A percentile compares a stretch with the other conserved stretches of the same genome.
Conservation (phyloP, 805 yeast genomes). For the Lipomyces lipofer region DNA sequence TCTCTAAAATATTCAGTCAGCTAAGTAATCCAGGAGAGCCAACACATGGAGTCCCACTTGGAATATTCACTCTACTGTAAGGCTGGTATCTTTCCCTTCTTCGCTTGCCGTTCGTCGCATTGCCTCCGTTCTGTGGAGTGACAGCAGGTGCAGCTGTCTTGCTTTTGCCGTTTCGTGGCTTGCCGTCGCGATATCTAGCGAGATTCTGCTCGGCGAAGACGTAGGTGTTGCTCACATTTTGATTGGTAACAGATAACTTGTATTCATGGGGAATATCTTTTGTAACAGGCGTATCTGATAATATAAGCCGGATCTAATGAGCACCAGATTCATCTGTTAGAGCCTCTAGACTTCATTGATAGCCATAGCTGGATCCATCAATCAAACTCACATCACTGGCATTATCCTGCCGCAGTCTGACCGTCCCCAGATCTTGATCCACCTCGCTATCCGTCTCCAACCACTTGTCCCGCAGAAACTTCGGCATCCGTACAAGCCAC, state of each 20-base stretch:
- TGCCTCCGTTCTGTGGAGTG: constrained; percentile 1
- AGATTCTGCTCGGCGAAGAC: constrained; percentile 86
- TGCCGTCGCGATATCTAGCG: constrained; percentile 18
- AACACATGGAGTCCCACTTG: constrained; percentile 23
- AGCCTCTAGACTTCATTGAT: neutral
- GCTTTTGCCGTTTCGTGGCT: neutral
- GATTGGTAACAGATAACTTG: constrained; percentile 74
- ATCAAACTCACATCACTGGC: constrained; percentile 22
- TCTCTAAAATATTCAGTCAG: constrained; percentile 40
- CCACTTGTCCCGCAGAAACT: constrained; percentile 83
- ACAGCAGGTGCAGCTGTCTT: neutral
- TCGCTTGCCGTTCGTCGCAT: neutral
- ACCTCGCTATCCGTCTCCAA: constrained; percentile 57
- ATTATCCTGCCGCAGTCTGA: constrained; percentile 62
- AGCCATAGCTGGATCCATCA: neutral
- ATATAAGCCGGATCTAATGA: constrained; percentile 40
- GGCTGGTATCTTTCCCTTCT: constrained; percentile 26
- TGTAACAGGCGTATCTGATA: constrained; percentile 45
- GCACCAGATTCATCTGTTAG: too few relatives aligned
- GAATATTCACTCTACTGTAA: constrained; percentile 28
- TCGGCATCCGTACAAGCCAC: constrained; percentile 91
- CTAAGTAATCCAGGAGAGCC: neutral
- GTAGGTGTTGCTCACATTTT: constrained; percentile 78
- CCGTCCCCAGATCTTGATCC: constrained; percentile 76
- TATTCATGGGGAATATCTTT: constrained; percentile 78